Evolutionary conservation across 2,329 filamentous ascomycete genomes (phyloP).

Genomic region (Aspergillus latus): DNA sequence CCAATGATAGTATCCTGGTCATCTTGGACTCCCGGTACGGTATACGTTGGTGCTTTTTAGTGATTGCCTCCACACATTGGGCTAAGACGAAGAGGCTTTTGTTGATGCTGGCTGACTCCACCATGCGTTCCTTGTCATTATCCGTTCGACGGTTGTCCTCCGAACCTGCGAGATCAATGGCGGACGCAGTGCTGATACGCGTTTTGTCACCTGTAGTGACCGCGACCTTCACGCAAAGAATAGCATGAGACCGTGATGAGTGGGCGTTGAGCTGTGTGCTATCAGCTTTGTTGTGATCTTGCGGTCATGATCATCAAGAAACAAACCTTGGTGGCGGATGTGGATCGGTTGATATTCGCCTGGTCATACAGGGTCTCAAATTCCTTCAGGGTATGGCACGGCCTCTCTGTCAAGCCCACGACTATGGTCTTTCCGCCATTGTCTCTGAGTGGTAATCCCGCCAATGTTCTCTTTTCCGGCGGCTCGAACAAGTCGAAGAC

Average conservation of each 20-base stretch:
- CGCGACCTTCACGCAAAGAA: slow-evolving; percentile 84
- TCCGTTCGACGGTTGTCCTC: slow-evolving; percentile 94
- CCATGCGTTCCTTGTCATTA: slow-evolving; percentile 84
- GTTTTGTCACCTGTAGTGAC: slow-evolving; percentile 69
- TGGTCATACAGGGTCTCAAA: slow-evolving; percentile 90
- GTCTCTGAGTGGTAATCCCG: slow-evolving; percentile 78
- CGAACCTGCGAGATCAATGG: slow-evolving; percentile 91
- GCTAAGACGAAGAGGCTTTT: slow-evolving; percentile 93
- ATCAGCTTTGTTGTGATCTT: slow-evolving; percentile 13
- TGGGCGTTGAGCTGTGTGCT: slow-evolving; percentile 71
- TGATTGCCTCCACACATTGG: slow-evolving; percentile 94
- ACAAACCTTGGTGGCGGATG: slow-evolving; percentile 74
- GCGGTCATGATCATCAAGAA: slow-evolving; percentile 15
- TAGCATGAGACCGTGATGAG: slow-evolving; percentile 85
- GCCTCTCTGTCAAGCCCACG: slow-evolving; percentile 77
- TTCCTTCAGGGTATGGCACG: slow-evolving; percentile 81
- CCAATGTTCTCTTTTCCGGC: slow-evolving; percentile 78
- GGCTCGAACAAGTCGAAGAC: slow-evolving; percentile 88
- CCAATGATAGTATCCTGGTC: slow-evolving; percentile 88
- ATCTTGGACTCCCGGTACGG: slow-evolving; percentile 96
- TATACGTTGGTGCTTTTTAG: slow-evolving; percentile 70
- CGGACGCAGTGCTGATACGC: slow-evolving; percentile 79
- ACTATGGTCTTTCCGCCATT: slow-evolving; percentile 85
- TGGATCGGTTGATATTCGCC: slow-evolving; percentile 85
- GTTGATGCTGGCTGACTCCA: slow-evolving; percentile 97